A percentile compares a stretch with the other conserved stretches of the same genome.
phyloP scores from a whole-genome alignment of 2,329 filamentous ascomycete genomes.

The Blastomyces parvus region DNA sequence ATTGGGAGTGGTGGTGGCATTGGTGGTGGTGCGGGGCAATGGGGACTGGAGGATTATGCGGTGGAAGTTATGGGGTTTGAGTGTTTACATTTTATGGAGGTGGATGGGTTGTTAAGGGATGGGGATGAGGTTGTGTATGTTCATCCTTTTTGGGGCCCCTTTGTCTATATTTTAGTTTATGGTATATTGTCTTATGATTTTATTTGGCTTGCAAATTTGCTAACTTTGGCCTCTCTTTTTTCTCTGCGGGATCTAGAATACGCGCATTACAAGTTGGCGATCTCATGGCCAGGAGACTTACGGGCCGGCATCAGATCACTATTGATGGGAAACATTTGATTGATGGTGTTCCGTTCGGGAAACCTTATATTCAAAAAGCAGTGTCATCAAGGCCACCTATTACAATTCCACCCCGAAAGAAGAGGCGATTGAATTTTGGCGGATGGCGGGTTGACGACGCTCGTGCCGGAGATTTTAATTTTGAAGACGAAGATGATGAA shows the following conservation, averaged over 20 bases:
- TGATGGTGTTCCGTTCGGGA: constrained; percentile 77
- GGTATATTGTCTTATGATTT: background rate
- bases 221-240: background rate
- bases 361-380: constrained; percentile 52
- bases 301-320: constrained; percentile 73
- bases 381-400: constrained; percentile 56
- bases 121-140: constrained; percentile 75
- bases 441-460: constrained; percentile 23
- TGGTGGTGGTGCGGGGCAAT: constrained; percentile 36
- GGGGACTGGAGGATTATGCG: constrained; percentile 83
- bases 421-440: constrained; percentile 42
- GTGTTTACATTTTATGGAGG: constrained; percentile 72
- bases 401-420: constrained; percentile 67
- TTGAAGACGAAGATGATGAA: constrained; percentile 24
- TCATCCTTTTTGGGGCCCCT: constrained; percentile 44
- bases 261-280: constrained; percentile 68
- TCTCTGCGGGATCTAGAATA: constrained; percentile 47
- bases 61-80: constrained; percentile 79
- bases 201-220: constrained; percentile 4
- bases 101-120: constrained; percentile 62
- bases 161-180: background rate
- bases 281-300: constrained; percentile 59
- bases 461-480: constrained; percentile 19
- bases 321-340: constrained; percentile 68
- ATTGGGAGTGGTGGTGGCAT: constrained; percentile 18